Evolutionary conservation across 257 asterid genomes (phyloP), one percentile per base, ranked within the genome.

Genomic region (Capsicum pubescens): DNA sequence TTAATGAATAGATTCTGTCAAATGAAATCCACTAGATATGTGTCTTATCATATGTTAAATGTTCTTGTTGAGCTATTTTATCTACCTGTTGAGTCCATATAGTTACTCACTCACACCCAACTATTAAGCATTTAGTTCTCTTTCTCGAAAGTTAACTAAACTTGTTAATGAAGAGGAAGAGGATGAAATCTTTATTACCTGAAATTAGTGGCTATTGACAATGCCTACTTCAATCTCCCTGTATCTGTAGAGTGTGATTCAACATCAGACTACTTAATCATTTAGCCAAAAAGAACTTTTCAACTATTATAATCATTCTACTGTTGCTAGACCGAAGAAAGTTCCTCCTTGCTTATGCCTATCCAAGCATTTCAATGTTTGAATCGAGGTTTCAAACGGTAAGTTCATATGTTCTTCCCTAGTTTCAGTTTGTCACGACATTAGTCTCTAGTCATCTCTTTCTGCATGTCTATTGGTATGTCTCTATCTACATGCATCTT

Each of bases 401-500:
- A n/a, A 59, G 50, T 77, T 54, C 50, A 77, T 4, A 57, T 77
- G 8, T 7, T 54, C 60, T 74, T 6, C 19, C 19, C 39, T 74
- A 50, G 61, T 26, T 21, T 50, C 13, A 50, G 61, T 50, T 12
- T 74, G 81, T 21, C 81, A 63, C 4, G 81, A 2, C 3, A 16
- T 77, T 54, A 77, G 54, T 77, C 16, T 52, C 59, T 14, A 9
- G 32, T 77, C 50, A 14, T 77, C 64, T 77, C 50, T 77, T 16
- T 54, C 9, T 76, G 19, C 26, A 52, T 52, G 26, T 52, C 63
- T 52, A 26, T 50, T 76, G 85, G 50, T 83, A 71, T 55, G 12
- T 66, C 71, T 78, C 84, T 74, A 5, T 69, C 83, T 84, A 56
- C 15, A 81, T 35, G 79, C 42, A 59, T 82, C 69, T 68, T 71